Conservation (phyloP, 176 grass and related monocot genomes). For the Phragmites australis region DNA sequence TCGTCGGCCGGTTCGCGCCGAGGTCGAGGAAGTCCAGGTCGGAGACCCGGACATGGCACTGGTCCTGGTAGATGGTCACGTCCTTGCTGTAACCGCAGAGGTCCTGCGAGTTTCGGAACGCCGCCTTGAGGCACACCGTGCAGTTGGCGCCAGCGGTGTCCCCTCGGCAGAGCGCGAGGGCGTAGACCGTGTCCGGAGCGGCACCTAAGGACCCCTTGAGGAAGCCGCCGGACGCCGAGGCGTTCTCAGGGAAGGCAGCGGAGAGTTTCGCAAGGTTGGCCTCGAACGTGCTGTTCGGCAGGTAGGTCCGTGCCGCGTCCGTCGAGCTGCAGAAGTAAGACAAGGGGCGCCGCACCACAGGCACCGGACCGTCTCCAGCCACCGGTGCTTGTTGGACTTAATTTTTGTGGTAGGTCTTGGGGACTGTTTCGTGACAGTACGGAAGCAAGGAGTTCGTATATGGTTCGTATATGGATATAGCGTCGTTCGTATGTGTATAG, state of each 20-base stretch:
- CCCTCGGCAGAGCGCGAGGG: constrained; percentile 20
- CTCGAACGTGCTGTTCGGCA: background rate
- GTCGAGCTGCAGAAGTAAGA: constrained; percentile 2
- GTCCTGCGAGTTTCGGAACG: background rate
- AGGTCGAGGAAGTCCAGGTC: background rate
- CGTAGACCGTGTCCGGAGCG: background rate
- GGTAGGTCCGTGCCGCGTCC: background rate
- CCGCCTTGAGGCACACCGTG: background rate
- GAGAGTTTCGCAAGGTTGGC: constrained; percentile 14
- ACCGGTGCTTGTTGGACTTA: too few relatives aligned
- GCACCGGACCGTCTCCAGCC: background rate
- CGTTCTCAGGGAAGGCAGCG: background rate
- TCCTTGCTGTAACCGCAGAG: background rate
- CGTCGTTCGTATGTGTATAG: too few relatives aligned
- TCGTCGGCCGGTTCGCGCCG: background rate
- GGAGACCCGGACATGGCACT: background rate
- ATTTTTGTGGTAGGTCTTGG: too few relatives aligned
- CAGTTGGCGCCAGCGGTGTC: background rate
- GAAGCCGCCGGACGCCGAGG: background rate
- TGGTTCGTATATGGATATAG: too few relatives aligned
- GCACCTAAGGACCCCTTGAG: background rate
- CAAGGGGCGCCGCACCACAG: background rate
- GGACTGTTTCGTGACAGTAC: too few relatives aligned
- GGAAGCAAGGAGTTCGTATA: too few relatives aligned
- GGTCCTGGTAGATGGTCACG: background rate